These are phyloP conservation scores for Marasmius fiardii DNA, from an alignment of 1,284 basidiomycete genomes.

Conservation along the genomic window DNA sequence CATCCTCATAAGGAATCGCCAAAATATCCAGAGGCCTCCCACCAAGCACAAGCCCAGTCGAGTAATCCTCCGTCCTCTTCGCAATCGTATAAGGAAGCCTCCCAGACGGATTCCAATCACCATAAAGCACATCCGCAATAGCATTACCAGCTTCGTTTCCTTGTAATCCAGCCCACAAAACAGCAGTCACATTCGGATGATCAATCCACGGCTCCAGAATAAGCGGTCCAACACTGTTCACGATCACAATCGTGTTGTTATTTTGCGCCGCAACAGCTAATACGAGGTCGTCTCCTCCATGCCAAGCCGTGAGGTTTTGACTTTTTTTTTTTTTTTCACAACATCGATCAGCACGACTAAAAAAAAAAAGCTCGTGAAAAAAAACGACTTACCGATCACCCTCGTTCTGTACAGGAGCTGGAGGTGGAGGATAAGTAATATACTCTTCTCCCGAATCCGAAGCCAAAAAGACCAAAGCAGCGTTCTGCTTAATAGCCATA, in stretches of 20 bases:
- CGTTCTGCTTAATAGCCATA: constrained; percentile 1
- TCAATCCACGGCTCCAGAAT: constrained; percentile 79
- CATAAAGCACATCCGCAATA: constrained; percentile 72
- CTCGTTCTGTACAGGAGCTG: constrained; percentile 41
- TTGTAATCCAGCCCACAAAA: constrained; percentile 64
- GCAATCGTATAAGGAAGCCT: constrained; percentile 83
- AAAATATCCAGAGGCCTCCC: constrained; percentile 37
- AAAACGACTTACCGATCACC: constrained; percentile 53
- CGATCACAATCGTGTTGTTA: constrained; percentile 80
- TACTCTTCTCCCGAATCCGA: neutral
- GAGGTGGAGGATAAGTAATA: no score
- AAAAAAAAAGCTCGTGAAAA: no score
- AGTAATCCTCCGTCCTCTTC: constrained; percentile 63
- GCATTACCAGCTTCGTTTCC: constrained; percentile 80
- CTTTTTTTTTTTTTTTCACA: no score
- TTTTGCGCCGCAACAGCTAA: constrained; percentile 57
- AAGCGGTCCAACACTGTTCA: constrained; percentile 75
- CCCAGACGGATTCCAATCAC: constrained; percentile 70
- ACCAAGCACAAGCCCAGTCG: constrained; percentile 52
- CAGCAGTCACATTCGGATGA: constrained; percentile 61
- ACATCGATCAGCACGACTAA: no score
- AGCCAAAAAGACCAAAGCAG: neutral
- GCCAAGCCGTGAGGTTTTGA: constrained; percentile 81
- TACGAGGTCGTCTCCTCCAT: constrained; percentile 67
- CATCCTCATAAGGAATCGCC: constrained; percentile 64